Conservation (phyloP, 208 protist genomes). For the Leishmania turanica region DNA sequence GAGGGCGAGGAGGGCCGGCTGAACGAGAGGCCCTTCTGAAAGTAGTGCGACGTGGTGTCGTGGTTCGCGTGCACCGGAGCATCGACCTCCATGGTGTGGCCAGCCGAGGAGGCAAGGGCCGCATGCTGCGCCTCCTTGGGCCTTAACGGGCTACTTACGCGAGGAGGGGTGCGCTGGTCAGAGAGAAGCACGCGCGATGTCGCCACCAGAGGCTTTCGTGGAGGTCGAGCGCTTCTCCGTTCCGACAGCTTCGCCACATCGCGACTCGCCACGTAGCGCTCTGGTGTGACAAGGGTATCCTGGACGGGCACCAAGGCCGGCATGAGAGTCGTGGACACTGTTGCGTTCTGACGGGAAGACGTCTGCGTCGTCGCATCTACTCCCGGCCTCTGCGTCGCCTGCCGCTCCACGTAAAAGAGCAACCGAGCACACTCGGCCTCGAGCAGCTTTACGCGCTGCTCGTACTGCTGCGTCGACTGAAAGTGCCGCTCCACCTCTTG, state of each 20-base stretch:
- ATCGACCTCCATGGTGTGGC: neutral
- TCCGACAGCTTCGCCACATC: neutral
- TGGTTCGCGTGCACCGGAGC: neutral
- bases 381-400: neutral
- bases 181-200: neutral
- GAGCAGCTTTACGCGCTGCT: conserved; percentile 41
- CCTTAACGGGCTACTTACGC: neutral
- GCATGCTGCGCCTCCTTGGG: neutral
- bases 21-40: neutral
- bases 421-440: conserved; percentile 50
- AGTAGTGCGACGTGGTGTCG: neutral
- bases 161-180: conserved; percentile 3
- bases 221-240: neutral
- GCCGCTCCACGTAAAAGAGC: conserved; percentile 19
- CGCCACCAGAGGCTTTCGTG: neutral
- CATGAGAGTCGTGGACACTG: neutral
- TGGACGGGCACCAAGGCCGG: conserved; percentile 3
- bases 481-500: conserved; percentile 61
- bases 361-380: conserved; percentile 3
- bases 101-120: neutral
- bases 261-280: conserved; percentile 14
- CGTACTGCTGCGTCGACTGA: conserved; percentile 62
- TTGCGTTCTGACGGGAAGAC: neutral
- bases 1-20: neutral
- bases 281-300: conserved; percentile 18